Conservation (phyloP, 1,284 basidiomycete species). For the Ustilago tritici region DNA sequence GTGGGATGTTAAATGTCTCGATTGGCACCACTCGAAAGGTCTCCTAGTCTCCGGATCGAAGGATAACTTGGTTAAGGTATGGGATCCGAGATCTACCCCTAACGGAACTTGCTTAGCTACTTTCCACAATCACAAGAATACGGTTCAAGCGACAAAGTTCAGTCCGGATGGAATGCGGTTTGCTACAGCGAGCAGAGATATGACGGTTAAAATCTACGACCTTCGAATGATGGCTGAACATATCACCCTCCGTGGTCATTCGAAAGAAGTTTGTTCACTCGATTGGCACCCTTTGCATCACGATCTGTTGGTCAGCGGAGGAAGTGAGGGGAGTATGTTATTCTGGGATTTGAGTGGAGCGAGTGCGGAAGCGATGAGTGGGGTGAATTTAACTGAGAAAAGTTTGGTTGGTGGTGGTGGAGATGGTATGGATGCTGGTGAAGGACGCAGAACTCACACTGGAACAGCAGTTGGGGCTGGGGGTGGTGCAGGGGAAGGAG, state of each 20-base stretch:
- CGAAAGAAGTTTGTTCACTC: constrained; percentile 95
- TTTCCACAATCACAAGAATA: constrained; percentile 92
- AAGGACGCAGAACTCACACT: constrained; percentile 13
- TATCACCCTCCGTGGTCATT: constrained; percentile 89
- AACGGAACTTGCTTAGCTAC: constrained; percentile 54
- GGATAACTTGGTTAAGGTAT: constrained; percentile 98
- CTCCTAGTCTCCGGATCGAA: constrained; percentile 93
- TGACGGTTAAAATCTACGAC: constrained; percentile 95
- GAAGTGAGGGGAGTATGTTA: constrained; percentile 89
- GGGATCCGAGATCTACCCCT: constrained; percentile 79
- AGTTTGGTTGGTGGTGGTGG: constrained; percentile 35
- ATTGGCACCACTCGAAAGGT: constrained; percentile 98
- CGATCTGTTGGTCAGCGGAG: constrained; percentile 86
- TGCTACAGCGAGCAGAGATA: constrained; percentile 92
- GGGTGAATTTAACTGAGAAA: constrained; percentile 16
- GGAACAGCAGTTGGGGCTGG: constrained; percentile 29
- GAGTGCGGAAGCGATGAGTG: constrained; percentile 16
- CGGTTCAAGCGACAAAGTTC: constrained; percentile 91
- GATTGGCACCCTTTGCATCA: constrained; percentile 96
- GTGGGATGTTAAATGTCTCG: constrained; percentile 98
- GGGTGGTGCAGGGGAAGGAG: constrained; percentile 14
- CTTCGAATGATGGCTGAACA: constrained; percentile 97
- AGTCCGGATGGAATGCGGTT: constrained; percentile 87
- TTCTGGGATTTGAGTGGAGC: constrained; percentile 82
- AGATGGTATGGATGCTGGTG: constrained; percentile 37